Evolutionary conservation across 23 red algal genomes (phyloP).

Genomic region (Agarophyton chilense): DNA sequence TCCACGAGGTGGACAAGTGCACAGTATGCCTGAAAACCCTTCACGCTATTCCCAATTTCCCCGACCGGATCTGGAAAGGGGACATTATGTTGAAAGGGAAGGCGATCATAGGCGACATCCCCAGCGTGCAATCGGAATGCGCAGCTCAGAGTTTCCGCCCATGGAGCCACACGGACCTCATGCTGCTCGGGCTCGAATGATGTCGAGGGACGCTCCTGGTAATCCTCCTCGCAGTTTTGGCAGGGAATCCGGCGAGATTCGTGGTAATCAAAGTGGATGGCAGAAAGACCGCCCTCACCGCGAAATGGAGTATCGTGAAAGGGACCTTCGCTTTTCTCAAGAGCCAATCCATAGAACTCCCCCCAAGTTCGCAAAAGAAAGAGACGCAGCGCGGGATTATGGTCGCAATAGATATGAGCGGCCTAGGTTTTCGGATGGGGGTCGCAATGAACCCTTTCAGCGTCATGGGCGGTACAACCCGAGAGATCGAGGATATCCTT

Average conservation of each 20-base stretch:
- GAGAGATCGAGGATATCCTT: background rate
- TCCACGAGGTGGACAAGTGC: background rate
- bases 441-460: background rate
- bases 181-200: background rate
- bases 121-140: background rate
- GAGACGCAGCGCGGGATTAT: background rate
- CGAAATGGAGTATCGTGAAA: background rate
- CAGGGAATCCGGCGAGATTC: background rate
- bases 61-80: background rate
- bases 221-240: background rate
- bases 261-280: background rate
- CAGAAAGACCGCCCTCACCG: background rate
- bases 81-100: background rate
- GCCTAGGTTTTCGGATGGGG: background rate
- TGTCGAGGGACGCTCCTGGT: background rate
- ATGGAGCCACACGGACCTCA: background rate
- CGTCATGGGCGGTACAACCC: background rate
- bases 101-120: background rate
- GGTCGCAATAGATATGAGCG: background rate
- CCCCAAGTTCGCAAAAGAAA: background rate
- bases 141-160: background rate
- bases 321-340: background rate
- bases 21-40: background rate
- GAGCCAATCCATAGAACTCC: background rate
- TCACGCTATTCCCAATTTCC: background rate